Conservation (phyloP, 1,284 basidiomycete genomes). For the Waitea zeae region DNA sequence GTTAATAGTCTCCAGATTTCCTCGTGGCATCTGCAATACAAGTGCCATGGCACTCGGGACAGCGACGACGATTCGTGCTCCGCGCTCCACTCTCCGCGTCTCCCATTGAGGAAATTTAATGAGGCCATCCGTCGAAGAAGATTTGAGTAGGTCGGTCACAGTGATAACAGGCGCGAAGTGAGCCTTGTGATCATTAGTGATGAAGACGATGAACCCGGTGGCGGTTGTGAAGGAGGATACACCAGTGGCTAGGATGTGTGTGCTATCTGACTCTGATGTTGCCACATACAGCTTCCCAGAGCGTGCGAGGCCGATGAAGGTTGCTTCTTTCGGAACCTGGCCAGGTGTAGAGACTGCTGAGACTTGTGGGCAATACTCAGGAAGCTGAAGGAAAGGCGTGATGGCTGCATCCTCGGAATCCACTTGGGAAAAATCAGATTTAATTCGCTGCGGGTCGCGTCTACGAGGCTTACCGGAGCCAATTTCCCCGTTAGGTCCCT, state of each 20-base stretch:
- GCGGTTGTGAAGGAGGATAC: constrained; percentile 74
- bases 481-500: no score
- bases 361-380: no score
- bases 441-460: no score
- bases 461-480: no score
- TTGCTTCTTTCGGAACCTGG: no score
- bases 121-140: constrained; percentile 14
- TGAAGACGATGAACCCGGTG: constrained; percentile 74
- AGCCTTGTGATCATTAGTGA: constrained; percentile 71
- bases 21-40: constrained; percentile 94
- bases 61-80: constrained; percentile 71
- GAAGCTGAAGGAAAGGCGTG: no score
- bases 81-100: constrained; percentile 69
- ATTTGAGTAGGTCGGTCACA: constrained; percentile 15
- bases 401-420: no score
- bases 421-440: no score
- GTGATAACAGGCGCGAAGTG: constrained; percentile 49
- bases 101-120: no score
- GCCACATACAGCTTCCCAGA: constrained; percentile 46
- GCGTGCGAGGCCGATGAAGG: constrained; percentile 50
- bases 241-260: constrained; percentile 30
- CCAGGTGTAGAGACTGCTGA: not conserved
- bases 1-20: constrained; percentile 91
- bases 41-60: constrained; percentile 80
- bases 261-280: constrained; percentile 8